phyloP scores from a whole-genome alignment of 768 basidiomycete genomes.

The Termitomyces sp. region DNA sequence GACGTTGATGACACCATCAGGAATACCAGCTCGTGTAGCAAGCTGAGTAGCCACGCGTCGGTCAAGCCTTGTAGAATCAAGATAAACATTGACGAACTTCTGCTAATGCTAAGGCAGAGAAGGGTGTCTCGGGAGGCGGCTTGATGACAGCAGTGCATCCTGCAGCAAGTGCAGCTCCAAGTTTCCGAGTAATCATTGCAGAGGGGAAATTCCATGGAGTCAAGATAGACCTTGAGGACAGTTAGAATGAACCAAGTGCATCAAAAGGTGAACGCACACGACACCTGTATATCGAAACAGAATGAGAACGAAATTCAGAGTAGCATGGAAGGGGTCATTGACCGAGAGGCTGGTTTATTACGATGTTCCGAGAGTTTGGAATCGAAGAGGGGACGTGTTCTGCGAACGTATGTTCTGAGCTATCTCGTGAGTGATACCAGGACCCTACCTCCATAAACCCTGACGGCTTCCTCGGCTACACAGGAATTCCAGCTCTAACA shows the following conservation, averaged over 20 bases:
- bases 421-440: neutral
- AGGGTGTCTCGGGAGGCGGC: slow-evolving; percentile 92
- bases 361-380: slow-evolving; percentile 69
- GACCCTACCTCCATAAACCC: slow-evolving; percentile 76
- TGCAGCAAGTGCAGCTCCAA: slow-evolving; percentile 85
- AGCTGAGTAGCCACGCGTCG: slow-evolving; percentile 39
- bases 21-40: slow-evolving; percentile 83
- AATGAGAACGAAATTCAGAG: neutral
- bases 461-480: slow-evolving; percentile 85
- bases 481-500: slow-evolving; percentile 3
- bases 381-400: slow-evolving; percentile 80
- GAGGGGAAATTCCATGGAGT: slow-evolving; percentile 95
- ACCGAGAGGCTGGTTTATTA: slow-evolving; percentile 93
- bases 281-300: slow-evolving; percentile 22
- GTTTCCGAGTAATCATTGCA: slow-evolving; percentile 90
- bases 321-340: slow-evolving; percentile 15
- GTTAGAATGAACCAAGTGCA: neutral
- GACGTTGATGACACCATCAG: slow-evolving; percentile 92
- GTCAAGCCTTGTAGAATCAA: neutral
- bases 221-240: slow-evolving; percentile 53
- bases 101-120: slow-evolving; percentile 85
- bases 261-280: slow-evolving; percentile 27
- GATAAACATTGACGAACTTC: slow-evolving; percentile 48
- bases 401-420: slow-evolving; percentile 18
- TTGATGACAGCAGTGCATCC: slow-evolving; percentile 97